phyloP scores from a whole-genome alignment of 2,329 filamentous ascomycete genomes.

The Aspergillus clavatus region DNA sequence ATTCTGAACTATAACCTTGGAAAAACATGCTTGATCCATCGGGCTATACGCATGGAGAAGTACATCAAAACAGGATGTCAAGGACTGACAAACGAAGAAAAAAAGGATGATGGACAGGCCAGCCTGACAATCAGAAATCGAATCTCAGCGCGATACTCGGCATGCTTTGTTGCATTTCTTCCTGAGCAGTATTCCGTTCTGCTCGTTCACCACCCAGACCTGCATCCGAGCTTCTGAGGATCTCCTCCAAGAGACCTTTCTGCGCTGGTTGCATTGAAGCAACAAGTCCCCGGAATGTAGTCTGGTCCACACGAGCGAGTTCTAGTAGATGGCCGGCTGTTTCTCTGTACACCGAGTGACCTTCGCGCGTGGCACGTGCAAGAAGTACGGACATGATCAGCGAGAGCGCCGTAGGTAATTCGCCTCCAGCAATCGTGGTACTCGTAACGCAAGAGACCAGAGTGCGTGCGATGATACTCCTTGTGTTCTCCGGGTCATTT shows the following conservation, averaged over 20 bases:
- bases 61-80: not conserved
- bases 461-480: constrained; percentile 65
- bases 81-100: not conserved
- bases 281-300: constrained; percentile 69
- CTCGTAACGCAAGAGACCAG: constrained; percentile 66
- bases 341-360: constrained; percentile 58
- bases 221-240: constrained; percentile 61
- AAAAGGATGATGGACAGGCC: not conserved
- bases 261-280: constrained; percentile 65
- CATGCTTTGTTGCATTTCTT: constrained; percentile 47
- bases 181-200: constrained; percentile 40
- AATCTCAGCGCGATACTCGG: constrained; percentile 93
- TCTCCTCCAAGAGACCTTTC: constrained; percentile 72
- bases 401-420: constrained; percentile 55
- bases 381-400: constrained; percentile 75
- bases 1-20: too few species aligned
- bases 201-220: constrained; percentile 31
- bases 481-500: constrained; percentile 68
- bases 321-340: constrained; percentile 74
- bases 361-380: constrained; percentile 62
- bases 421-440: constrained; percentile 26
- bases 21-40: not conserved
- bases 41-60: not conserved
- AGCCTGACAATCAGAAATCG: constrained; percentile 60
- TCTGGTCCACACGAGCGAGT: constrained; percentile 69